phyloP scores from a whole-genome alignment of 2,329 filamentous ascomycete genomes.

The Penicillium rolfsii region DNA sequence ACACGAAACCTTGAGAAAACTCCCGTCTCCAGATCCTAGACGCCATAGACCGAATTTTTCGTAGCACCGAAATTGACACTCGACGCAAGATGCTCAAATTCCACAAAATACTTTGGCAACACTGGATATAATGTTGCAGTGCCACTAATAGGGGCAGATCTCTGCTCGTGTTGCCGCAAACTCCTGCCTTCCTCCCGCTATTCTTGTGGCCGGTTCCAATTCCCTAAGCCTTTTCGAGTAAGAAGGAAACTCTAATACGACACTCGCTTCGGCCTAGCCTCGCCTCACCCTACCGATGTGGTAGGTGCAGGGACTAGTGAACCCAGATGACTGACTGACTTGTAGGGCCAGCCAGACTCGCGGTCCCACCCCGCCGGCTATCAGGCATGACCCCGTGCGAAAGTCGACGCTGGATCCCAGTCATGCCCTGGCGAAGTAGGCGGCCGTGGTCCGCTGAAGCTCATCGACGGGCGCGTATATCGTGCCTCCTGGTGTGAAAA shows the following conservation, averaged over 20 bases:
- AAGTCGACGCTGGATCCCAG: constrained; percentile 45
- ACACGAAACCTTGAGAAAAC: neutral
- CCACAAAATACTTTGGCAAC: neutral
- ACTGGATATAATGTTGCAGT: neutral
- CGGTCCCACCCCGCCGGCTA: constrained; percentile 9
- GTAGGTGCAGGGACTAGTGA: neutral
- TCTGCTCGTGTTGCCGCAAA: neutral
- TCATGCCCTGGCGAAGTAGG: constrained; percentile 40
- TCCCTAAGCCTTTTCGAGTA: neutral
- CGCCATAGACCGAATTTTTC: constrained; percentile 8
- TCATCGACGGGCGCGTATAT: constrained; percentile 53
- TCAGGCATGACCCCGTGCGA: constrained; percentile 32
- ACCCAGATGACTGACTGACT: neutral
- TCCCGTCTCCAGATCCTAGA: constrained; percentile 2
- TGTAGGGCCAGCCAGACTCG: neutral
- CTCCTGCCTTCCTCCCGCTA: neutral
- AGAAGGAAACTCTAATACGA: neutral
- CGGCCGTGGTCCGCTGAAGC: constrained; percentile 53
- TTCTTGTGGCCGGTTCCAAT: neutral
- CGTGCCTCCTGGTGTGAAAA: constrained; percentile 48
- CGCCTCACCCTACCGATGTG: neutral
- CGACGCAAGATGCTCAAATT: neutral
- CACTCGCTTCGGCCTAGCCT: neutral
- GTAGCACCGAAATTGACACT: constrained; percentile 7
- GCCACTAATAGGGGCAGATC: neutral